Evolutionary conservation across 768 basidiomycete species (phyloP), one percentile per base, ranked within the genome.

Genomic region (Nidula microcarpa): DNA sequence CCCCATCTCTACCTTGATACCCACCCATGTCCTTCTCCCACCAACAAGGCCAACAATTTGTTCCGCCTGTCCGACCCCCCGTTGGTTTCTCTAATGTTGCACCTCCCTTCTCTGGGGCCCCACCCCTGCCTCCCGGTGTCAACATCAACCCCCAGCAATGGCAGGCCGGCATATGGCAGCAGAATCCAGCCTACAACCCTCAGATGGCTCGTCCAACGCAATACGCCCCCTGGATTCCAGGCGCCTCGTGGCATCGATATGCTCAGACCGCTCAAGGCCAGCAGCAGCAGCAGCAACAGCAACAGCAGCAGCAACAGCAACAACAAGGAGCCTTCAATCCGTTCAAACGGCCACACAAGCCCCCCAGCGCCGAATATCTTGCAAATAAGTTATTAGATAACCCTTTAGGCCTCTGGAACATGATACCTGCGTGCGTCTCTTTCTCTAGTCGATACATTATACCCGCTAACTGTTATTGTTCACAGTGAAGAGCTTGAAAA

Each of bases 341-440:
- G 0, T 82, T 81, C 72, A 89, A 88, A 62, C 81, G 84, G 16
- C 60, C 73, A 9, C 77, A 81, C n/a, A 81, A 76, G 43, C 77
- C 78, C 0, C 81, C 85, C 4, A 85, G 84, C 57, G 78, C 80
- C 1, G 83, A 81, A 53, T 91, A 91, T 65, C 80, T 86, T 64
- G 76, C 77, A 3, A 80, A 79, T 3, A 65, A 77, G 60, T 65
- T 91, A 30, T 60, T 71, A 1, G 74, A 84, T 47, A 90, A 91
- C 64, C 82, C 84, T 0, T 68, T 91, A 4, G 85, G 84, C 33
- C 73, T 91, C 17, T 71, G 78, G 55, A 76, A 81, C 49, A 86
- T 89, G 84, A 75, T 86, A 43, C 78, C 80, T 52, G 75, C 76
- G 87, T 86, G 60, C 56, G 83, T 78, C 44, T 23, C 33, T 47